Evolutionary conservation across 495 filamentous ascomycete genomes (phyloP).

Genomic region (Hypoxylon lienhwacheense): DNA sequence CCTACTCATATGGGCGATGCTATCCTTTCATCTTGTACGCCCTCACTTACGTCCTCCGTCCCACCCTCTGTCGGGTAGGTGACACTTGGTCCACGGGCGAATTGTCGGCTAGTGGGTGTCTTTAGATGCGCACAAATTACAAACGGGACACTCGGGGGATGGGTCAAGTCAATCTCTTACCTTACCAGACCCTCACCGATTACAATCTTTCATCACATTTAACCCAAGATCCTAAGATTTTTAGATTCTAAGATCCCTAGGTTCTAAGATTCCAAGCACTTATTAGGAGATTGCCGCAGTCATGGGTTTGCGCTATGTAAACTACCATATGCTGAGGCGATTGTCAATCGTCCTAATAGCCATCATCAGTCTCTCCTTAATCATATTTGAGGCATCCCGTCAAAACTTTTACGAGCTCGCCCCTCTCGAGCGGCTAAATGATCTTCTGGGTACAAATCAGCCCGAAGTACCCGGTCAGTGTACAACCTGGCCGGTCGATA

Average conservation of each 20-base stretch:
- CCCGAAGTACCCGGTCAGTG: slow-evolving; percentile 26
- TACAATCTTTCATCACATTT: no score
- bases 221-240: neutral
- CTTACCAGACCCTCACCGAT: no score
- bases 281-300: slow-evolving; percentile 1
- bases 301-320: slow-evolving; percentile 25
- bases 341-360: slow-evolving; percentile 19
- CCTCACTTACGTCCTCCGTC: no score
- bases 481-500: slow-evolving; percentile 37
- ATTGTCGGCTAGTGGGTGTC: no score
- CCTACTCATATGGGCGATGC: no score
- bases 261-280: slow-evolving; percentile 4
- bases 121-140: no score
- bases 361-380: slow-evolving; percentile 17
- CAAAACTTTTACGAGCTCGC: slow-evolving; percentile 29
- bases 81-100: no score
- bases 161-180: no score
- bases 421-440: slow-evolving; percentile 10
- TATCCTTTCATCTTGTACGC: no score
- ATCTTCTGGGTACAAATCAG: neutral
- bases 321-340: slow-evolving; percentile 19
- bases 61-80: no score
- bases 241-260: neutral
- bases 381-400: slow-evolving; percentile 31
- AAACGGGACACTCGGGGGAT: no score